Evolutionary conservation across 2,329 filamentous ascomycete genomes (phyloP), one percentile per base, ranked within the genome.

Genomic region (Hypoxylon sp.): DNA sequence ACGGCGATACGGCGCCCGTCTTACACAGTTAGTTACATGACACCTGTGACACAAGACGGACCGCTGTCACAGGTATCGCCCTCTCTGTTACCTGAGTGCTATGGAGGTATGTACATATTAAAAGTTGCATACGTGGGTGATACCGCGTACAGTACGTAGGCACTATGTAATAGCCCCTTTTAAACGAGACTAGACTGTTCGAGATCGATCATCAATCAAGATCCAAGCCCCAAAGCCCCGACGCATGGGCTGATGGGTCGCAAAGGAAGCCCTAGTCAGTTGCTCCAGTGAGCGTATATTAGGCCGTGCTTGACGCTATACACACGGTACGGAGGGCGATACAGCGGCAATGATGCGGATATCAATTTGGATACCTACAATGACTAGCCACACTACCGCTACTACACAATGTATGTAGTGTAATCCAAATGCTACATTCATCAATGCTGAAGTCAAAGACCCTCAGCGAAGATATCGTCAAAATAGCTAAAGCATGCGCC

Each of bases 171-270:
- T 53, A 37, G 21, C 47, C 37, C 42, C 63, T 64, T 61, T 61
- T 29, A 29, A 68, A 65, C 31, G 48, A 42, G 39, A 70, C 65
- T 53, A 67, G 57, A 61, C 64, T 70, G 27, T 68, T 70, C 68
- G 61, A 71, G 67, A 71, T 71, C 69, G 69, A 69, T 67, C 66
- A 37, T 71, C 59, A 65, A 71, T 71, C 66, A 71, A 68, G 68
- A 70, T 70, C 62, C 51, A 68, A 63, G 48, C 52, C 48, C 47
- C 52, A 10, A 24, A 63, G 48, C 52, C 48, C 47, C 52, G 13
- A 24, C 37, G 53, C 65, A 68, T 60, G 58, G 68, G 17, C 17
- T 44, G n/a, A 44, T 44, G 39, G 39, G 57, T 62, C 61, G 31
- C 51, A 65, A 13, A 21, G 59, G 53, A 48, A 67, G 27, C 48